These are phyloP conservation scores for Annulohypoxylon stygium DNA, from an alignment of 495 filamentous ascomycete species.

Conservation along the genomic window DNA sequence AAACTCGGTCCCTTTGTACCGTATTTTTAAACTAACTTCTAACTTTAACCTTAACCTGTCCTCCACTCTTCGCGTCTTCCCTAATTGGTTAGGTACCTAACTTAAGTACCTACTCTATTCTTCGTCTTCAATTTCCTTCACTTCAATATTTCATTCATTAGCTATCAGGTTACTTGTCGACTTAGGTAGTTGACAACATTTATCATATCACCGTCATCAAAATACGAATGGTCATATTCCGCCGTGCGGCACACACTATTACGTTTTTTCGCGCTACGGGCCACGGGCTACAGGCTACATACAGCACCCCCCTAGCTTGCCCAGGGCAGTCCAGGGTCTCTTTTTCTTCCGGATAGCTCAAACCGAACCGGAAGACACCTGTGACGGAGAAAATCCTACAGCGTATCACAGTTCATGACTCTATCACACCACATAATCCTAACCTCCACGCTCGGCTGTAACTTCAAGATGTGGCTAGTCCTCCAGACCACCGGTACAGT, in stretches of 20 bases:
- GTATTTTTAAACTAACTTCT: conserved; percentile 17
- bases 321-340: conserved; percentile 2
- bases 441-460: conserved; percentile 35
- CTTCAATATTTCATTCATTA: neutral
- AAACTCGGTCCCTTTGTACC: conserved; percentile 33
- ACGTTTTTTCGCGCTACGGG: neutral
- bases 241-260: conserved; percentile 4
- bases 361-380: conserved; percentile 22
- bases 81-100: conserved; percentile 18
- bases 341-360: conserved; percentile 33
- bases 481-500: conserved; percentile 36
- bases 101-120: conserved; percentile 6
- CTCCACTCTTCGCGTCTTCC: conserved; percentile 9
- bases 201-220: neutral
- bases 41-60: conserved; percentile 13
- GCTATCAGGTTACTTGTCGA: neutral
- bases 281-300: neutral
- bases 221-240: neutral
- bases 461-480: conserved; percentile 42
- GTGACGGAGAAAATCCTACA: conserved; percentile 30
- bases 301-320: neutral
- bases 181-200: too few species aligned
- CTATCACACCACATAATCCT: conserved; percentile 37
- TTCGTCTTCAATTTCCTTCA: neutral
- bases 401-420: conserved; percentile 33